Evolutionary conservation across 2,329 filamentous ascomycete species (phyloP), one percentile per base, ranked within the genome.

Genomic region (Fusarium miscanthi): DNA sequence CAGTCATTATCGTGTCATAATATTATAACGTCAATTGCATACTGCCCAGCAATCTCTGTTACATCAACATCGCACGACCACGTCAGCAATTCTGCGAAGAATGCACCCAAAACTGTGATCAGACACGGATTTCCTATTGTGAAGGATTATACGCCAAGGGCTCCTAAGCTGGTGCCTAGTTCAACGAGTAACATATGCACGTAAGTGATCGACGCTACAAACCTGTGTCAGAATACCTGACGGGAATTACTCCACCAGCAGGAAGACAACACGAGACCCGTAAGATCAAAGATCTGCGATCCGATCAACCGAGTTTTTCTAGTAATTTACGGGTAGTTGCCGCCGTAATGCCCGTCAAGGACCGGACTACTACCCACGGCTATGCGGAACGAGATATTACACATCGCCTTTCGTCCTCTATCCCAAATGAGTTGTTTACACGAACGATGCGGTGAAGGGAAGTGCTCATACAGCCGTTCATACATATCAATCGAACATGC

Each of bases 391-490:
- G 51, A 56, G 35, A 56, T 37, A 33, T 63, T 69, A 43, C 27
- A 48, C 59, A 69, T 63, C 59, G 46, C 11, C 30, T 42, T 30
- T 9, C 6, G 27, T 41, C 12, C 43, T 51, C 23, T 52, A 53
- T 53, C 19, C 23, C 19, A 53, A 40, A 53, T n/a, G 31, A 66
- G 38, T 38, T 43, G 64, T 56, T 63, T 30, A 40, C 23, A 30
- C 41, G 27, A 48, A 68, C 53, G 60, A 70, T 73, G 70, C 70
- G 70, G 70, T 73, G 70, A 73, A 62, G 66, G 35, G 23, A n/a
- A 43, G 25, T 33, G 49, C 51, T 38, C 25, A 37, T 42, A 27
- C 40, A 54, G 45, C 45, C 42, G 37, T 31, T 40, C 54, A 35
- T 63, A 46, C 30, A 38, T n/a, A 37, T 48, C 49, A 38, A 45